Evolutionary conservation across 768 basidiomycete genomes (phyloP).

Genomic region (Mycena filopes): DNA sequence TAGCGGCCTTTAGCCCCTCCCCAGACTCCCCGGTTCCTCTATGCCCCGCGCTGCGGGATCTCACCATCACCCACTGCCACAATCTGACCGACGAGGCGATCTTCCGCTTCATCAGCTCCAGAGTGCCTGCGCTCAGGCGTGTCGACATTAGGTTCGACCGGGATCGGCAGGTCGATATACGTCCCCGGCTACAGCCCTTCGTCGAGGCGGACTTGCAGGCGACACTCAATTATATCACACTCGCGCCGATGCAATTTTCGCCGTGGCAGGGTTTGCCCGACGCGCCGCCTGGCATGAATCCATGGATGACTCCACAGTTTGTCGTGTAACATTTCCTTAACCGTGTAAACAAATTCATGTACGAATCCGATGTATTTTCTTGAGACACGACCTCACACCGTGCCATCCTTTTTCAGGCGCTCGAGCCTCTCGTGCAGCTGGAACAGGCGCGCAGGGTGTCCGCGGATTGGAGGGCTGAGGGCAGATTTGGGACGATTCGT

Average conservation of each 20-base stretch:
- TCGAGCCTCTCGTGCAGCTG: no score
- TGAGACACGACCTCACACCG: no score
- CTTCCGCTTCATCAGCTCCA: not conserved
- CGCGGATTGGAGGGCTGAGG: no score
- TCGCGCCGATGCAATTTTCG: not conserved
- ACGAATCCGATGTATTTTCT: no score
- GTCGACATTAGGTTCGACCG: constrained; percentile 6
- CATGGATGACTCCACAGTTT: constrained; percentile 2
- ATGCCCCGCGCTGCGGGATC: not conserved
- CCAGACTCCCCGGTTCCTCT: not conserved
- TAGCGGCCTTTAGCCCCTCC: not conserved
- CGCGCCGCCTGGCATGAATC: not conserved
- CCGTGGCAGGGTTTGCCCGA: constrained; percentile 21
- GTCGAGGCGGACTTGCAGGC: not conserved
- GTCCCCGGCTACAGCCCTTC: not conserved
- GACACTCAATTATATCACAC: not conserved
- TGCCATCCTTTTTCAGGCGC: no score
- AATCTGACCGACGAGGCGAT: constrained; percentile 12
- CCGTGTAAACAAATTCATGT: no score
- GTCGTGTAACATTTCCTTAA: not conserved
- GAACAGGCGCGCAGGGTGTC: no score
- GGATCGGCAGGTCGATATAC: constrained; percentile 3
- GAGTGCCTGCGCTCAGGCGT: constrained; percentile 6
- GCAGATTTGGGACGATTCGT: no score
- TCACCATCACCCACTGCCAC: not conserved